phyloP scores from a whole-genome alignment of 2,329 filamentous ascomycete genomes.

The Cytospora chrysosperma region DNA sequence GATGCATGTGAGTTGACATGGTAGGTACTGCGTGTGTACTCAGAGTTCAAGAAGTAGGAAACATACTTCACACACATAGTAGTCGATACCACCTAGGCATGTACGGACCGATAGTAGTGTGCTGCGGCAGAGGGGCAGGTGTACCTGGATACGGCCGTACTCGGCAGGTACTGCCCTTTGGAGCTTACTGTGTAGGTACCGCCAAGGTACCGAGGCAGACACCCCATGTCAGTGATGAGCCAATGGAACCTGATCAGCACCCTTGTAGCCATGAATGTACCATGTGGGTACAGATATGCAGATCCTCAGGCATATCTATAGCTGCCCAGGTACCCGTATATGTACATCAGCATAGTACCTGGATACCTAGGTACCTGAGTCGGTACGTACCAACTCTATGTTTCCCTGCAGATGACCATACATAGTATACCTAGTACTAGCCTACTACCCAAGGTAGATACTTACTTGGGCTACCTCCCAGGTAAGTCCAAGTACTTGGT shows the following conservation, averaged over 20 bases:
- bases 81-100: background rate
- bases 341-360: background rate
- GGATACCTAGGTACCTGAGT: background rate
- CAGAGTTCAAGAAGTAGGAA: background rate
- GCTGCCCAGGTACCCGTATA: background rate
- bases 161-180: background rate
- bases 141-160: background rate
- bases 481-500: no score
- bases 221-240: background rate
- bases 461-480: no score
- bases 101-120: background rate
- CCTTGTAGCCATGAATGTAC: no score
- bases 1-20: background rate
- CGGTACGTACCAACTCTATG: background rate
- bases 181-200: no score
- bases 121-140: background rate
- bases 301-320: background rate
- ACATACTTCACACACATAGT: background rate
- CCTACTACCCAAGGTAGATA: no score
- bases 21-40: no score
- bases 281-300: background rate
- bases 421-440: no score
- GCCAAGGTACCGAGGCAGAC: no score
- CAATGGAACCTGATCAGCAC: background rate
- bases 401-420: background rate